Evolutionary conservation across 257 asterid genomes (phyloP), one percentile per base, ranked within the genome.

Genomic region (Solanum raphanifolium): DNA sequence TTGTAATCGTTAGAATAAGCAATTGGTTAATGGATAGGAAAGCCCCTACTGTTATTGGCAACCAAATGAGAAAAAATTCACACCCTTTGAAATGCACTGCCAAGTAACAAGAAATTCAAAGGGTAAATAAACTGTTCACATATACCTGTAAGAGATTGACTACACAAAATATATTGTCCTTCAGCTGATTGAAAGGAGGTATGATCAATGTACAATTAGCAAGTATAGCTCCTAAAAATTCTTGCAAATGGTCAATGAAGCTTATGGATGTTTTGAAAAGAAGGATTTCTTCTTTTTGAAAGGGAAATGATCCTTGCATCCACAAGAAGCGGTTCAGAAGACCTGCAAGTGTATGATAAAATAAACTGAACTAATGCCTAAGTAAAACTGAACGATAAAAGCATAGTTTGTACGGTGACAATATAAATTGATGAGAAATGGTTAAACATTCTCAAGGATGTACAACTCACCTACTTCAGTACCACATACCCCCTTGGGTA

Each of bases 401-500:
- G 25, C 84, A 78, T 13, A 81, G 21, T 46, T 16, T 27, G 66
- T 41, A 27, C 31, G 3, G 85, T 35, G 87, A 48, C 38, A 43
- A 43, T 27, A 43, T 81, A 81, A 46, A 81, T 9, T 16, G 85
- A 16, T 43, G 66, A 79, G 38, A 79, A 43, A 43, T 6, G 18
- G 66, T 43, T 27, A 48, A 43, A 81, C 39, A 43, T 43, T 79
- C 85, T 48, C 21, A 15, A 48, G 58, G 39, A 43, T 43, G 66
- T 38, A 13, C 73, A 7, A 81, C 27, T 31, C 89, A 95, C 98
- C 99, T 83, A 87, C 86, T 93, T 96, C 98, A 46, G 98, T 95
- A 86, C 99, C 99, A 89, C 99, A 95, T 88, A 96, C 95, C 90
- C 97, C 98, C 92, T 94, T 96, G 78, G 99, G 98, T 88, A 90